Evolutionary conservation across 2,329 filamentous ascomycete species (phyloP), one percentile per base, ranked within the genome.

Genomic region (Dactylella cylindrospora): DNA sequence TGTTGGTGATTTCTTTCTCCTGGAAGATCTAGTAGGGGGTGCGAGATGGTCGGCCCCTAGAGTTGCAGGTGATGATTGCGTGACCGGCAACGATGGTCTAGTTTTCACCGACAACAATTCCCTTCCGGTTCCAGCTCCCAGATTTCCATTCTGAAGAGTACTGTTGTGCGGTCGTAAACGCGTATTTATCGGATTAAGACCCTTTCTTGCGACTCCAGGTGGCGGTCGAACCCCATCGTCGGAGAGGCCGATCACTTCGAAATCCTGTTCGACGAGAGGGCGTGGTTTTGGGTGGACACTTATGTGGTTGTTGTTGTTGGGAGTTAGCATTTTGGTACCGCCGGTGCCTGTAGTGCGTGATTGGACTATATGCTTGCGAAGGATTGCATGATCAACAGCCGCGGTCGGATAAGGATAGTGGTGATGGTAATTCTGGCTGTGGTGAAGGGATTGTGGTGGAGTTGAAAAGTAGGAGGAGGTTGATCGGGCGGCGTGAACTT

Each of bases 221-320:
- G 55, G 55, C n/a, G 47, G 55, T 32, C 55, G 41, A 5, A 53
- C 49, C 29, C 29, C 35, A 31, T 61, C 55, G 36, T 61, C 55
- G 12, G 55, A 53, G 26, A 61, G 55, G 25, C 41, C 47, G 55
- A 61, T 61, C 26, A 61, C 55, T 28, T 61, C 55, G 36, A 61
- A 61, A 36, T 61, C 55, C 25, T 61, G 55, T 43, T 61, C 55
- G 43, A 61, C 55, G 35, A 61, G 55, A 41, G 55, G 55, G 47
- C 55, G 55, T 15, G 55, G 36, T 49, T 61, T 61, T 26, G 50
- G 33, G 28, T 9, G 13, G 36, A 36, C 22, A 20, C 38, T 26
- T 15, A 44, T 6, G 31, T 41, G 47, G 41, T 52, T 61, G 55
- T 61, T 44, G 15, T 61, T 53, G 36, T 47, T 49, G 43, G 47